Conservation (phyloP, 2,329 filamentous ascomycete species). For the Pseudogymnoascus sp. region DNA sequence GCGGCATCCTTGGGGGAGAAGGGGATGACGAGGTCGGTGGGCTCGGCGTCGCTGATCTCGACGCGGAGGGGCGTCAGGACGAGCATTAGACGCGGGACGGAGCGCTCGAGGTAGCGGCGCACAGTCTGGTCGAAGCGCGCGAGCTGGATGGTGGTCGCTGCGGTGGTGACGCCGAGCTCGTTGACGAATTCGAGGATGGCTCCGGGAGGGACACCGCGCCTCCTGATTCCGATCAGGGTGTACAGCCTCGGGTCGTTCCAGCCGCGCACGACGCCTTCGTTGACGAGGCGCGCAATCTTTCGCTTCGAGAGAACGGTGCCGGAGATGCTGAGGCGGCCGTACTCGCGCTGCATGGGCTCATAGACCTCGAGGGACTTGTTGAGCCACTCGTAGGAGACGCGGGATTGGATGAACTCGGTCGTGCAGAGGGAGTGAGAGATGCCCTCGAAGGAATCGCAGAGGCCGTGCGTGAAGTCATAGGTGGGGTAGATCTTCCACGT, state of each 20-base stretch:
- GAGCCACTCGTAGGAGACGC: conserved; percentile 85
- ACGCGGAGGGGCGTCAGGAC: conserved; percentile 80
- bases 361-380: conserved; percentile 76
- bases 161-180: conserved; percentile 83
- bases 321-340: conserved; percentile 65
- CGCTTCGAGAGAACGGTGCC: conserved; percentile 86
- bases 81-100: conserved; percentile 82
- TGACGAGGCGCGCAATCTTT: conserved; percentile 70
- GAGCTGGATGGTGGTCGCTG: conserved; percentile 70
- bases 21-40: conserved; percentile 59
- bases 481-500: conserved; percentile 93
- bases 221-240: conserved; percentile 74
- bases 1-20: conserved; percentile 75
- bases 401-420: conserved; percentile 77
- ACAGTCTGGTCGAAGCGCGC: conserved; percentile 78
- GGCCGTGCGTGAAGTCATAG: conserved; percentile 85
- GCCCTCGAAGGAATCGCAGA: conserved; percentile 85
- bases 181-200: conserved; percentile 85
- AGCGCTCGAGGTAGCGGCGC: conserved; percentile 76
- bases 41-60: conserved; percentile 68
- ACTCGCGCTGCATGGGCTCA: conserved; percentile 90
- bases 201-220: conserved; percentile 78
- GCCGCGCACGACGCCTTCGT: conserved; percentile 66
- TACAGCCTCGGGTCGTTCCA: conserved; percentile 92
- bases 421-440: conserved; percentile 93